Evolutionary conservation across 2,329 filamentous ascomycete genomes (phyloP).

Genomic region (Esteya vermicola): DNA sequence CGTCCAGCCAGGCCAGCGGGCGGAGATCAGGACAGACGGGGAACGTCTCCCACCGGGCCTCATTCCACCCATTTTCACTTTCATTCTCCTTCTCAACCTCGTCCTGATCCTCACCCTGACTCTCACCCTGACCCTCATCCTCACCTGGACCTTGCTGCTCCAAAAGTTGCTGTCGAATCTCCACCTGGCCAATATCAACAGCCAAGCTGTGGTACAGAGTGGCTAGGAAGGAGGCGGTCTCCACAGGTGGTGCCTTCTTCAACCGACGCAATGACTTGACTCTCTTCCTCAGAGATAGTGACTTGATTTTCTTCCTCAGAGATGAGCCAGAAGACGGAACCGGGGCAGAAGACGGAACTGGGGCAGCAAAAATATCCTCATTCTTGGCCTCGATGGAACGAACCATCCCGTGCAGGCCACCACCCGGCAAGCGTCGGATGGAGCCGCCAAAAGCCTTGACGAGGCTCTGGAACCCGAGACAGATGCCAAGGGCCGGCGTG

Average conservation of each 20-base stretch:
- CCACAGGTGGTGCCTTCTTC: no score
- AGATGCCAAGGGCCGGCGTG: conserved; percentile 69
- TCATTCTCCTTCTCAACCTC: no score
- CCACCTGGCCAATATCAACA: conserved; percentile 37
- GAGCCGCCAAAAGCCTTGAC: conserved; percentile 46
- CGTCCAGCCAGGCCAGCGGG: conserved; percentile 49
- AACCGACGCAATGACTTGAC: no score
- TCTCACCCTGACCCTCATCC: no score
- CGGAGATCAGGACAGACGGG: conserved; percentile 26
- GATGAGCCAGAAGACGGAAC: no score
- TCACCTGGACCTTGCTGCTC: no score
- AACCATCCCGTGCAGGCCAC: conserved; percentile 73
- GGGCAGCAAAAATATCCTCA: conserved; percentile 50
- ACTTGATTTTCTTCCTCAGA: no score
- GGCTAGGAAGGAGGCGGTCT: conserved; percentile 43
- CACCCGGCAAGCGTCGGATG: conserved; percentile 46
- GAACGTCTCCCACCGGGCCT: conserved; percentile 28
- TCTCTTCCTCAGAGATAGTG: no score
- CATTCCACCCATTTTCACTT: no score
- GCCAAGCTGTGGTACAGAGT: conserved; percentile 64
- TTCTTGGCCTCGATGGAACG: conserved; percentile 21
- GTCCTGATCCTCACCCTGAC: no score
- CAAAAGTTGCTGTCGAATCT: no score
- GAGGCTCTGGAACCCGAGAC: conserved; percentile 77
- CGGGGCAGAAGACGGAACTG: no score